Evolutionary conservation across 2,329 filamentous ascomycete species (phyloP).

Genomic region (Neoscytalidium dimidiatum): DNA sequence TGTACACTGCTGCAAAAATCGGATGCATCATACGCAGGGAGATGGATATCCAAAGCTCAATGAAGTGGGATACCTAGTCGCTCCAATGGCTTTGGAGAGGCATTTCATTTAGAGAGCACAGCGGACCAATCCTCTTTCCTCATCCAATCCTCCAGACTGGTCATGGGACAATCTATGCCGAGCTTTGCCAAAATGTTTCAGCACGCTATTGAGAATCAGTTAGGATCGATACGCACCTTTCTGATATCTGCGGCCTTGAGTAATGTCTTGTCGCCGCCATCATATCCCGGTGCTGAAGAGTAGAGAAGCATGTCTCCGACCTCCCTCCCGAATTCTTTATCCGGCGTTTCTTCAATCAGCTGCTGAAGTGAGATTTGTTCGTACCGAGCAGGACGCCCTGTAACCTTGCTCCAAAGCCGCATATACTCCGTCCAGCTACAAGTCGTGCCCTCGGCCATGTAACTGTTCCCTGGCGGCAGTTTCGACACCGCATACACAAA

Average conservation of each 20-base stretch:
- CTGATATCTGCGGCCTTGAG: slow-evolving; percentile 1
- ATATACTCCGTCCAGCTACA: slow-evolving; percentile 15
- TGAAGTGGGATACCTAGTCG: too few relatives aligned
- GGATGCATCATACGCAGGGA: too few relatives aligned
- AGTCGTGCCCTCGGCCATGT: slow-evolving; percentile 1
- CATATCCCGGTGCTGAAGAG: slow-evolving; percentile 51
- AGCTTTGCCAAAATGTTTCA: slow-evolving; percentile 33
- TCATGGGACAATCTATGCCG: slow-evolving; percentile 44
- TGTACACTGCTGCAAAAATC: too few relatives aligned
- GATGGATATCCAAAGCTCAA: too few relatives aligned
- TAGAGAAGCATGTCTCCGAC: slow-evolving; percentile 52
- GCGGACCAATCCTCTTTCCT: slow-evolving; percentile 31
- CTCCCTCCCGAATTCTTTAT: slow-evolving; percentile 48
- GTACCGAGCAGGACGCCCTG: neutral
- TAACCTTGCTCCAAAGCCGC: neutral
- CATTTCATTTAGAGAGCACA: neutral
- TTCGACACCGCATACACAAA: neutral
- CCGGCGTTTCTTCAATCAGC: slow-evolving; percentile 41
- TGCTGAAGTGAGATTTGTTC: slow-evolving; percentile 39
- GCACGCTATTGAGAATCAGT: too few relatives aligned
- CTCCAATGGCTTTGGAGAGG: too few relatives aligned
- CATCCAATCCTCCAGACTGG: slow-evolving; percentile 31
- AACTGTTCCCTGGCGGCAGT: neutral
- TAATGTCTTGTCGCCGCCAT: slow-evolving; percentile 39
- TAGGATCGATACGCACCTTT: neutral